Evolutionary conservation across 1,139 yeast species (phyloP), one percentile per base, ranked within the genome.

Genomic region (Geotrichum phurueaensis): DNA sequence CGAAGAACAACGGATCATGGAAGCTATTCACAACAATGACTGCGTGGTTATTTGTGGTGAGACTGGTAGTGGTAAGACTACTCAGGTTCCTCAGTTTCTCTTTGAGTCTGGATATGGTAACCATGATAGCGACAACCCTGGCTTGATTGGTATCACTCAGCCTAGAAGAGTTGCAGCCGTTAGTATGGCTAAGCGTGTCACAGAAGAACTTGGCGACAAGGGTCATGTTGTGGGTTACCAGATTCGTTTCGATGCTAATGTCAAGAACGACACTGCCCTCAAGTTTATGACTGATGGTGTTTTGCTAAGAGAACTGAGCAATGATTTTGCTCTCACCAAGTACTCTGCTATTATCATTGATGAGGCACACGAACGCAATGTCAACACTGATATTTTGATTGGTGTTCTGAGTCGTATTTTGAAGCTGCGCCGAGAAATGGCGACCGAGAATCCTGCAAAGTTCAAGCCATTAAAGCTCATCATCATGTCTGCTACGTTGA

Each of bases 261-360:
- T 87, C 4, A 82, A 82, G 62, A 75, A 81, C 18, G 84, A 84
- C 62, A 95, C 99, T 0, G 87, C 89, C 3, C 73, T 95, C 73
- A 95, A 95, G 73, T 92, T 94, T 70, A 94, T 95, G 99, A 95
- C 99, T 1, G 99, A 95, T 78, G 99, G 99, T 84, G 97, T 95
- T 51, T 76, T 95, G 59, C 76, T 95, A 45, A 80, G 98, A 67
- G 99, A 95, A 73, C 85, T 95, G 87, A 87, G 94, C 86, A 78
- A 84, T 0, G 99, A 95, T 69, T 87, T 94, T 66, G 75, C 86
- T 65, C 78, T 95, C 56, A 80, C 82, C 47, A 89, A 89, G 70
- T 95, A 95, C 71, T 90, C 97, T 0, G 86, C 88, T 0, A 80
- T 95, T 52, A 82, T 95, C 43, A 89, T 95, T 63, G 99, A 95